A percentile compares a stretch with the other conserved stretches of the same genome.
Evolutionary conservation across 306 rosid genomes (phyloP).

Genomic region (Fragaria vesca): DNA sequence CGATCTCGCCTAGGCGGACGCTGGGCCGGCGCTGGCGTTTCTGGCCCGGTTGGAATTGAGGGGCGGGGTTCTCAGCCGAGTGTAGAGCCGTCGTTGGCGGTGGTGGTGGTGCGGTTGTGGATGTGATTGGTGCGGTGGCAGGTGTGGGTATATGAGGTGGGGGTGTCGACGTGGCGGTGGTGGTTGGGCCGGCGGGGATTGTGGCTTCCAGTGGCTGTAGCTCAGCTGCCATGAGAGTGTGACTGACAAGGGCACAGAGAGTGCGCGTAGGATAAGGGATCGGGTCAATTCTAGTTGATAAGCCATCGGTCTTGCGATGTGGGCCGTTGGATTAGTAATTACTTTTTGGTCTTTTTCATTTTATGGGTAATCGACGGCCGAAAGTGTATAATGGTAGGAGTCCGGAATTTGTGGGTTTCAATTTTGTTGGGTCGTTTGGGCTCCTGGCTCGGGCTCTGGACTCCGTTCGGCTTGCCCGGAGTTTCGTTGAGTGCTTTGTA

Average conservation of each 20-base stretch:
- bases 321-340: constrained; percentile 17
- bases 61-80: constrained; percentile 23
- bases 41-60: constrained; percentile 33
- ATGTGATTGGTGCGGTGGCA: background rate
- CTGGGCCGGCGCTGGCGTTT: constrained; percentile 75
- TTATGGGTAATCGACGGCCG: background rate
- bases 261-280: constrained; percentile 37
- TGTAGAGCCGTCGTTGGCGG: constrained; percentile 21
- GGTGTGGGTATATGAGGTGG: background rate
- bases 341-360: background rate
- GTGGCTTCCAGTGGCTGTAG: constrained; percentile 42
- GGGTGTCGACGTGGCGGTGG: background rate
- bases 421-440: too few species aligned
- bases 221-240: constrained; percentile 51
- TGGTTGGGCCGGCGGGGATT: constrained; percentile 26
- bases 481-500: too few species aligned
- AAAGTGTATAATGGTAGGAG: too few species aligned
- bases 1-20: constrained; percentile 77
- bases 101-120: background rate
- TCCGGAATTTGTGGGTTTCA: too few species aligned
- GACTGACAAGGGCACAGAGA: constrained; percentile 9
- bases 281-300: constrained; percentile 18
- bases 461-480: too few species aligned
- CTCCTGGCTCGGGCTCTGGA: too few species aligned
- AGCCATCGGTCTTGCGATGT: background rate